Conservation (phyloP, 805 yeast species). For the Zygotorulaspora chibaensis region DNA sequence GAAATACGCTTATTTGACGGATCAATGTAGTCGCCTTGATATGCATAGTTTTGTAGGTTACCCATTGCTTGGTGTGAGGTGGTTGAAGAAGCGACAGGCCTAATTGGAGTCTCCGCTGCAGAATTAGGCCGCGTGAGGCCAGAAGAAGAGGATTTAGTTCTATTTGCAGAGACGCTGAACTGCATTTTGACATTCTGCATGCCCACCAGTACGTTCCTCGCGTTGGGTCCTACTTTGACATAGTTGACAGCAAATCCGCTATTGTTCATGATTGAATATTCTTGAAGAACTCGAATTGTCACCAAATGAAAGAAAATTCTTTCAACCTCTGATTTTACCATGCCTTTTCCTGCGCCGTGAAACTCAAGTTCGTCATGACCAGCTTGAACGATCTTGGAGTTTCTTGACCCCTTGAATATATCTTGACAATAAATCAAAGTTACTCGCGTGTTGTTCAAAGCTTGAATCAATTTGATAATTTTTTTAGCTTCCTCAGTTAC, state of each 20-base stretch:
- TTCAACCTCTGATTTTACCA: constrained; percentile 69
- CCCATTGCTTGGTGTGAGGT: neutral
- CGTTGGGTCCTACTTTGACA: constrained; percentile 56
- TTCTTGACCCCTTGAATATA: constrained; percentile 67
- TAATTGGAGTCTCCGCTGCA: neutral
- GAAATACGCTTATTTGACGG: constrained; percentile 13
- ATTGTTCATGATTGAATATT: constrained; percentile 65
- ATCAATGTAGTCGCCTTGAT: neutral
- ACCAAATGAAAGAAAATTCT: constrained; percentile 77
- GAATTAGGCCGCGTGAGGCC: constrained; percentile 3
- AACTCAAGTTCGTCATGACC: constrained; percentile 58
- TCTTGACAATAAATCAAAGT: constrained; percentile 82
- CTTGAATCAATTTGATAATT: constrained; percentile 55
- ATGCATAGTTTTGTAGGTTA: constrained; percentile 4
- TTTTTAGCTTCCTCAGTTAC: constrained; percentile 60
- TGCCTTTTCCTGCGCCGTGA: constrained; percentile 66
- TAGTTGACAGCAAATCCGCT: constrained; percentile 82
- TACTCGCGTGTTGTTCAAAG: constrained; percentile 54
- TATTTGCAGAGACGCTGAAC: constrained; percentile 37
- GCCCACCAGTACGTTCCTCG: constrained; percentile 45
- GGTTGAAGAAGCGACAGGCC: neutral
- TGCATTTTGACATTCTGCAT: constrained; percentile 46
- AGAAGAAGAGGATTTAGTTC: constrained; percentile 18
- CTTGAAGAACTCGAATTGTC: constrained; percentile 60
- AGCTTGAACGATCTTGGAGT: constrained; percentile 53